Percentiles rank a stretch among this genome's conserved stretches.
These are phyloP conservation scores for Epichloe festucae DNA, from an alignment of 2,329 filamentous ascomycete species.

Conservation along the genomic window DNA sequence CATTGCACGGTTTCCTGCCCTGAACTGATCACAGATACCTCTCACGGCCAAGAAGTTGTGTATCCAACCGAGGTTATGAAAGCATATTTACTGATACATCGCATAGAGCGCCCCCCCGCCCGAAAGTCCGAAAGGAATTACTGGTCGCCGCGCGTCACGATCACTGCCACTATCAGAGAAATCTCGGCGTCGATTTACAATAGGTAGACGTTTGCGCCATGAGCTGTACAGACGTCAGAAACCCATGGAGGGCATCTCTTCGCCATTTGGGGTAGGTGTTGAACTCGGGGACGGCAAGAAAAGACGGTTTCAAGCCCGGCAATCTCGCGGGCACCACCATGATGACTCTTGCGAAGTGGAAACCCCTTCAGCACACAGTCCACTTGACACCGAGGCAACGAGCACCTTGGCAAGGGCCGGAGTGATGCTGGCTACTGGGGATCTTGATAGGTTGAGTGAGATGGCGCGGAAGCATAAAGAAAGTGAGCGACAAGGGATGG, in stretches of 20 bases:
- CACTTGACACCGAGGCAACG: slow-evolving; percentile 10
- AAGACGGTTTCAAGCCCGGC: slow-evolving; percentile 18
- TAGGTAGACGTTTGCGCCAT: background rate
- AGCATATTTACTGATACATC: background rate
- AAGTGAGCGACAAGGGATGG: background rate
- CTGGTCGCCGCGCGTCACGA: slow-evolving; percentile 1
- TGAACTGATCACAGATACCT: slow-evolving; percentile 1
- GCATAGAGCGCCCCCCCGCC: background rate
- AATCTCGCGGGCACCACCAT: slow-evolving; percentile 14
- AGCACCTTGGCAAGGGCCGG: slow-evolving; percentile 16
- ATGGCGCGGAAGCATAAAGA: slow-evolving; percentile 10
- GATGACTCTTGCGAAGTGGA: slow-evolving; percentile 12
- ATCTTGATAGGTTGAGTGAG: slow-evolving; percentile 20
- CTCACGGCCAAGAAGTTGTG: background rate
- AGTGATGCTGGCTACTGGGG: slow-evolving; percentile 15
- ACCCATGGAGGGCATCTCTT: background rate
- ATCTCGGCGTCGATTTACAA: background rate
- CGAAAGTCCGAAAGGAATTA: background rate
- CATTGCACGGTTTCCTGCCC: slow-evolving; percentile 5
- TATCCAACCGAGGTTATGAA: background rate
- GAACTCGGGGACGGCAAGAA: slow-evolving; percentile 15
- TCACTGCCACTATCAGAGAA: slow-evolving; percentile 2
- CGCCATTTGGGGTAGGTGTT: background rate
- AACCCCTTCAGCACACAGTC: slow-evolving; percentile 10
- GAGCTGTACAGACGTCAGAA: slow-evolving; percentile 4